Base-by-base conservation (phyloP, 768 basidiomycete species). In the Russula sp. region DNA sequence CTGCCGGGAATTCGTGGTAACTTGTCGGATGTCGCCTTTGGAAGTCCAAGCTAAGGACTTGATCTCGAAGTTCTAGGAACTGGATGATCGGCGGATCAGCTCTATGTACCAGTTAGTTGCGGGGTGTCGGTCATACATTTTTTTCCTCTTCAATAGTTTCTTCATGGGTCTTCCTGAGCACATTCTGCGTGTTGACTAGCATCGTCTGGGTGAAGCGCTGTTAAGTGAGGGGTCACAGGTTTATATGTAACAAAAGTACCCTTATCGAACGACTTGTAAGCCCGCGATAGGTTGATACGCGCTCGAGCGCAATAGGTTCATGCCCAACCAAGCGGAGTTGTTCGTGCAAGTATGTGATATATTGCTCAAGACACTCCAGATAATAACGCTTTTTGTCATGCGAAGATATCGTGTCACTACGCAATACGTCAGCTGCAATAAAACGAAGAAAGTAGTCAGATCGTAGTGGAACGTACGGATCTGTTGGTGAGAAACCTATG, bases 381-480 rank as follows among this genome's bases (percentile, higher is more conserved):
- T 89, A 89, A 68, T 85, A 80, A 2, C 88, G 75, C 68, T 89
- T 89, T 69, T 89, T 89, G 69, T 89, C 88, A 68, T 90, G 88
- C 6, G 87, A 88, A 3, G 88, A 85, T 59, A 90, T 88, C n/a
- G 79, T 78, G 55, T 89, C 88, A 1, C 86, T 87, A 59, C 14
- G 14, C 11, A 34, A 10, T 20, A 49, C n/a, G 61, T 48, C 56
- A 61, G 44, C 58, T 40, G 37, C 60, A 45, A 22, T 20, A 16
- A 3, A 39, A 55, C 51, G n/a, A 44, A 31, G 27, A 35, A 42
- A 42, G 40, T 34, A 10, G 47, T n/a, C 18, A 39, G 56, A 45
- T 0, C 32, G 9, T 44, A 37, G 7, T 51, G 18, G 37, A 0
- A 76, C 84, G 60, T 68, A 86, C 86, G 84, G 84, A 69, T 87